phyloP scores from a whole-genome alignment of 768 basidiomycete genomes.

The Mycena galericulata region DNA sequence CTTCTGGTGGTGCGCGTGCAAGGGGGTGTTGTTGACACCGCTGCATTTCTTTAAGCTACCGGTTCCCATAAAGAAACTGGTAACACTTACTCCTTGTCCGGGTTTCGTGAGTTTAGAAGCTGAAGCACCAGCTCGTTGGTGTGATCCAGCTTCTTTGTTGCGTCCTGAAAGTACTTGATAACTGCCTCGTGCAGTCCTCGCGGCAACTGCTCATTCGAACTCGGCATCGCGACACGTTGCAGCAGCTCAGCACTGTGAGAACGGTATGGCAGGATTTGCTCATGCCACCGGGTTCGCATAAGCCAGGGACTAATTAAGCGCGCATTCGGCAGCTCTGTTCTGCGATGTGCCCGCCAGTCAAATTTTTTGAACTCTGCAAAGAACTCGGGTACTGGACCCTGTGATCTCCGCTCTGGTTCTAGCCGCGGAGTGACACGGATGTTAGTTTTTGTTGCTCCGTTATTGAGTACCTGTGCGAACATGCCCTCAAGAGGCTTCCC shows the following conservation, averaged over 20 bases:
- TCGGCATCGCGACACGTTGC: slow-evolving; percentile 3
- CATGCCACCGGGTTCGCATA: not conserved
- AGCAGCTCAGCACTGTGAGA: not conserved
- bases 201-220: not conserved
- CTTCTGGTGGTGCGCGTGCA: not conserved
- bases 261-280: not conserved
- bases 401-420: not conserved
- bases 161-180: slow-evolving; percentile 1
- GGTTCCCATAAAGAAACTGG: not conserved
- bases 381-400: not conserved
- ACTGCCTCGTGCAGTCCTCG: not conserved
- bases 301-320: slow-evolving; percentile 5
- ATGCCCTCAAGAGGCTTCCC: not conserved
- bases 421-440: not conserved
- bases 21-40: slow-evolving; percentile 30
- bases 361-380: not conserved
- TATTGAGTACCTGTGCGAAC: not conserved
- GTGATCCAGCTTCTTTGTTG: slow-evolving; percentile 13
- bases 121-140: slow-evolving; percentile 32
- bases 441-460: not conserved
- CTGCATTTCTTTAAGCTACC: slow-evolving; percentile 2
- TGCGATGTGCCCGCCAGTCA: not conserved
- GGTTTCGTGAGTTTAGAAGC: slow-evolving; percentile 25
- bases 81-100: slow-evolving; percentile 29
- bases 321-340: not conserved